A percentile compares a stretch with the other conserved stretches of the same genome.
Conservation (phyloP, 1,139 yeast species). For the Blastobotrys raffinosifermentans region DNA sequence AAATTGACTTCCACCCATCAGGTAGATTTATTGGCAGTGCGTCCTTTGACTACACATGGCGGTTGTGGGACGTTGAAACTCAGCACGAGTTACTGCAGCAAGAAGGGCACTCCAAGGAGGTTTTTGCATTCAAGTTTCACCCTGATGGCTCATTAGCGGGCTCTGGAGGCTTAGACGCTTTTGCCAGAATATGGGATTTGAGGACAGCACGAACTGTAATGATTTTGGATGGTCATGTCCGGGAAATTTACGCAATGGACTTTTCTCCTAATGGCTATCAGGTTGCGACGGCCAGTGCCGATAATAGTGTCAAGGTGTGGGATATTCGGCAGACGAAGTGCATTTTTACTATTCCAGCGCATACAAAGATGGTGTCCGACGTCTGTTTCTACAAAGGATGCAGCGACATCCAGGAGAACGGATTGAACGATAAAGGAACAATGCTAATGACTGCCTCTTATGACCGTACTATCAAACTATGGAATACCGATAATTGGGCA, state of each 20-base stretch:
- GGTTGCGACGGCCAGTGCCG: conserved; percentile 80
- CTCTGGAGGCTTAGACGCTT: conserved; percentile 76
- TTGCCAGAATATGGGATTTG: conserved; percentile 78
- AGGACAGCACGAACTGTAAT: conserved; percentile 67
- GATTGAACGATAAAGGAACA: conserved; percentile 36
- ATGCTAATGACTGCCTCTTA: conserved; percentile 60
- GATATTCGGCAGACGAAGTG: conserved; percentile 57
- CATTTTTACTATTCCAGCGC: conserved; percentile 62
- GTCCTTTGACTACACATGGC: conserved; percentile 85
- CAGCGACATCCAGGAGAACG: conserved; percentile 12
- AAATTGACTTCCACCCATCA: conserved; percentile 62
- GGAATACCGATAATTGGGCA: conserved; percentile 74
- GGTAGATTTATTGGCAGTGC: conserved; percentile 57
- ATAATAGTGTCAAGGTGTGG: conserved; percentile 78
- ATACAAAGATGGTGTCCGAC: conserved; percentile 65
- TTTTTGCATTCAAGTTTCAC: conserved; percentile 60
- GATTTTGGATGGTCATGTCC: conserved; percentile 59
- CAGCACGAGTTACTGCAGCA: conserved; percentile 49
- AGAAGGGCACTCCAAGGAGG: conserved; percentile 82
- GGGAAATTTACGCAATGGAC: conserved; percentile 64
- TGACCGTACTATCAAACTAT: conserved; percentile 48
- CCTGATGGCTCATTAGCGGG: conserved; percentile 72
- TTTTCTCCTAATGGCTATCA: conserved; percentile 77
- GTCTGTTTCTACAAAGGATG: conserved; percentile 46
- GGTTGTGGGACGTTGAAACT: conserved; percentile 68